Evolutionary conservation across 2,329 filamentous ascomycete genomes (phyloP).

Genomic region (Talaromyces sp.): DNA sequence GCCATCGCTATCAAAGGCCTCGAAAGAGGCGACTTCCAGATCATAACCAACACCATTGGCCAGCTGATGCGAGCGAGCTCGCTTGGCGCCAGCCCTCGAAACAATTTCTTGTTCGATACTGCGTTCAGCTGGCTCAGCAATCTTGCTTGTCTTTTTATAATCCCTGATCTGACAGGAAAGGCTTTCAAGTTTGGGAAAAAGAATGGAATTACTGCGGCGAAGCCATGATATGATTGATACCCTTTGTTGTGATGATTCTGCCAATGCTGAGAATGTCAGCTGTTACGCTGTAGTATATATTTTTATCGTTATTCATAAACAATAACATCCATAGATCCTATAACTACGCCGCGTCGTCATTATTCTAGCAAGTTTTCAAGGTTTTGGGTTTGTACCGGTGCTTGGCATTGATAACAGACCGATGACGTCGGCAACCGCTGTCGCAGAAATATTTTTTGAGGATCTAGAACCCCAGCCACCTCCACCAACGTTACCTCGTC

Average conservation of each 20-base stretch:
- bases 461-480: background rate
- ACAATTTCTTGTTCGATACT: slow-evolving; percentile 50
- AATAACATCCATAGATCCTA: background rate
- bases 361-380: background rate
- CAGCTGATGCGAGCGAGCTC: slow-evolving; percentile 61
- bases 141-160: slow-evolving; percentile 52
- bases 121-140: slow-evolving; percentile 49
- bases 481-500: background rate
- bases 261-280: background rate
- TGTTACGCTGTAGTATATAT: background rate
- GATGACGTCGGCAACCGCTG: background rate
- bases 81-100: slow-evolving; percentile 49
- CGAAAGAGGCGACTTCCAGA: slow-evolving; percentile 73
- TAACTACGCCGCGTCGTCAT: background rate
- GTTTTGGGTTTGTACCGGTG: background rate
- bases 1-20: slow-evolving; percentile 63
- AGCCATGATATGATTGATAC: background rate
- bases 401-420: background rate
- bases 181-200: slow-evolving; percentile 54
- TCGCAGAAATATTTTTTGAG: background rate
- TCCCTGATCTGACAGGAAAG: slow-evolving; percentile 53
- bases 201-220: slow-evolving; percentile 35
- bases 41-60: slow-evolving; percentile 70
- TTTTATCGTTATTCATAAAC: background rate
- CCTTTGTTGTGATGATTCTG: background rate